Evolutionary conservation across 192 early-diverging fungal genomes (phyloP), one percentile per base, ranked within the genome.

Genomic region (Coemansia sp.): DNA sequence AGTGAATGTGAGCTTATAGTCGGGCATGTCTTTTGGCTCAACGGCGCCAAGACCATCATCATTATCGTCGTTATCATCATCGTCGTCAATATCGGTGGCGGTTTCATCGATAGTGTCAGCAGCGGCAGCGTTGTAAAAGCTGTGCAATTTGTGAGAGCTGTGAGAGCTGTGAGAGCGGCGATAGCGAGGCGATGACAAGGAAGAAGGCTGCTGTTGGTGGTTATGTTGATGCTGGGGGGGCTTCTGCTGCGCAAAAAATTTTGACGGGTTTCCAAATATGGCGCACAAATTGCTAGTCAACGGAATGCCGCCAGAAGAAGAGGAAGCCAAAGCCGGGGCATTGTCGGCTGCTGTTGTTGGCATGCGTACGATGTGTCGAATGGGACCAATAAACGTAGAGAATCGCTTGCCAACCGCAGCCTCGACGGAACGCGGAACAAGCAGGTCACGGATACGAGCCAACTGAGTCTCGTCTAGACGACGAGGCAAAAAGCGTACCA

Each of bases 221-320:
- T n/a, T n/a, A n/a, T n/a, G n/a, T n/a, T n/a, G n/a, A n/a, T n/a
- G n/a, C n/a, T n/a, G n/a, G n/a, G n/a, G n/a, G n/a, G n/a, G 6
- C 14, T 35, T 29, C 15, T 47, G 31, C 6, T n/a, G n/a, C n/a
- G n/a, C n/a, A n/a, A n/a, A n/a, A n/a, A n/a, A n/a, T n/a, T n/a
- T n/a, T n/a, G n/a, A n/a, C n/a, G n/a, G n/a, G n/a, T n/a, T n/a
- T n/a, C 65, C 70, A 37, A 76, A 68, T 11, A 76, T 68, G 1
- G 60, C 61, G 23, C 57, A 60, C 27, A 63, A 31, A 15, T 63
- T 69, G 58, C 57, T 69, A 26, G 65, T 68, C 21, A 76, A 50
- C 37, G 63, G 63, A n/a, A 72, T 72, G 5, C 23, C 31, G 53
- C 57, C 21, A 5, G 21, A 17, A 19, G 31, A 25, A 11, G 49